Percentiles rank a stretch among this genome's conserved stretches.
Evolutionary conservation across 108 stramenopile genomes (phyloP).

Genomic region (Fragilaria crotonensis): DNA sequence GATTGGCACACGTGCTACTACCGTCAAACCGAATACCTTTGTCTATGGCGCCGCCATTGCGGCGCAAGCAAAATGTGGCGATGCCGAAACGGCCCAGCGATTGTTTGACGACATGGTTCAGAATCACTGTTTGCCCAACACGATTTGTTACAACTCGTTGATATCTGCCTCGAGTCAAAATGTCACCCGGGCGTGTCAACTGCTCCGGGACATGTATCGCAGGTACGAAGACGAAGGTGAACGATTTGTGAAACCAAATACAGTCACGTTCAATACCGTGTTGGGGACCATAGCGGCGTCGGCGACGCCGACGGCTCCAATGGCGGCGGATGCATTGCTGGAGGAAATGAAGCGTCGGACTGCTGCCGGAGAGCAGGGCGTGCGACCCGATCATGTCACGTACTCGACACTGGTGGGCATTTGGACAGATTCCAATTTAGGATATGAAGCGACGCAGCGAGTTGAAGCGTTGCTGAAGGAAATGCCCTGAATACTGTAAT

Average conservation of each 20-base stretch:
- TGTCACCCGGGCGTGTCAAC: background rate
- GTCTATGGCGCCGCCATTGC: constrained; percentile 1
- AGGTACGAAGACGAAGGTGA: no score
- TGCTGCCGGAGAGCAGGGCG: background rate
- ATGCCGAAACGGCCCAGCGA: background rate
- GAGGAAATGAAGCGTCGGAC: background rate
- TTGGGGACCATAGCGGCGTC: background rate
- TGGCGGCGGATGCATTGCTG: background rate
- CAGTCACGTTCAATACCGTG: background rate
- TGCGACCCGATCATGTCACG: background rate
- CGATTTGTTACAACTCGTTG: background rate
- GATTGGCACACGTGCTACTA: no score
- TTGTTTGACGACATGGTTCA: background rate
- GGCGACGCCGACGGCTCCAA: background rate
- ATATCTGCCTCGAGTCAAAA: background rate
- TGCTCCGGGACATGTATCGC: background rate
- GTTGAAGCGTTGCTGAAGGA: background rate
- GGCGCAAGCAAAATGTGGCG: background rate
- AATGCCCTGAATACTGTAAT: no score
- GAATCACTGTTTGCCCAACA: background rate
- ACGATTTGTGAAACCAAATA: background rate
- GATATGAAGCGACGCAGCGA: background rate
- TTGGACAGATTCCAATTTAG: background rate
- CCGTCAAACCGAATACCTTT: background rate
- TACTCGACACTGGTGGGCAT: background rate